Evolutionary conservation across 2,329 filamentous ascomycete genomes (phyloP).

Genomic region (Penicillium sp.): DNA sequence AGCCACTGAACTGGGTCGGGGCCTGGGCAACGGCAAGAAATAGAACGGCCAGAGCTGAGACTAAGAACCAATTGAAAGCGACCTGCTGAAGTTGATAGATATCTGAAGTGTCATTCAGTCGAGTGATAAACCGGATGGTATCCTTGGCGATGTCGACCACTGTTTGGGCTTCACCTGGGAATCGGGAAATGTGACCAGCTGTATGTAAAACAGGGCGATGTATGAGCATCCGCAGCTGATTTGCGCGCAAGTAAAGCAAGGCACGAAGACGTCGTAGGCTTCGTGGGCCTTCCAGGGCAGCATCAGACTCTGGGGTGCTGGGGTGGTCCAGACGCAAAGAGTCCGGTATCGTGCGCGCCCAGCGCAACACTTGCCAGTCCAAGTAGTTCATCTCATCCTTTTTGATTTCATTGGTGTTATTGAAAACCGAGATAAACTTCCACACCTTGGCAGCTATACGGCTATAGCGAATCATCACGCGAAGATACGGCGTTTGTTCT

Average conservation of each 20-base stretch:
- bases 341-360: constrained; percentile 74
- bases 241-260: constrained; percentile 82
- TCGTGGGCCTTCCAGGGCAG: constrained; percentile 55
- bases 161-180: constrained; percentile 71
- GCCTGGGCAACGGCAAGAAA: constrained; percentile 68
- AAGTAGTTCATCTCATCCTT: constrained; percentile 77
- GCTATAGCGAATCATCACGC: constrained; percentile 85
- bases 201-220: constrained; percentile 84
- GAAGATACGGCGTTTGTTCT: constrained; percentile 67
- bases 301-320: constrained; percentile 45
- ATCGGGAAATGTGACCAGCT: constrained; percentile 73
- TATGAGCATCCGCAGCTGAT: constrained; percentile 86
- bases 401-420: constrained; percentile 66
- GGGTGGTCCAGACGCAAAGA: constrained; percentile 64
- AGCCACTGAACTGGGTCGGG: constrained; percentile 60
- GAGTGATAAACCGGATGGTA: constrained; percentile 63
- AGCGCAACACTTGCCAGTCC: constrained; percentile 80
- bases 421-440: constrained; percentile 75
- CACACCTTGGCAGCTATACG: constrained; percentile 83
- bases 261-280: constrained; percentile 75
- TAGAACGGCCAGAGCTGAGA: constrained; percentile 64
- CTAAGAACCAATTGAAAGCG: constrained; percentile 68
- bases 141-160: constrained; percentile 68
- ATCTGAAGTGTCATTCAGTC: constrained; percentile 63
- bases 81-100: constrained; percentile 67